Percentiles rank a stretch among this genome's conserved stretches.
These are phyloP conservation scores for Moesziomyces globuligerus DNA, from an alignment of 1,284 basidiomycete genomes.

Conservation along the genomic window DNA sequence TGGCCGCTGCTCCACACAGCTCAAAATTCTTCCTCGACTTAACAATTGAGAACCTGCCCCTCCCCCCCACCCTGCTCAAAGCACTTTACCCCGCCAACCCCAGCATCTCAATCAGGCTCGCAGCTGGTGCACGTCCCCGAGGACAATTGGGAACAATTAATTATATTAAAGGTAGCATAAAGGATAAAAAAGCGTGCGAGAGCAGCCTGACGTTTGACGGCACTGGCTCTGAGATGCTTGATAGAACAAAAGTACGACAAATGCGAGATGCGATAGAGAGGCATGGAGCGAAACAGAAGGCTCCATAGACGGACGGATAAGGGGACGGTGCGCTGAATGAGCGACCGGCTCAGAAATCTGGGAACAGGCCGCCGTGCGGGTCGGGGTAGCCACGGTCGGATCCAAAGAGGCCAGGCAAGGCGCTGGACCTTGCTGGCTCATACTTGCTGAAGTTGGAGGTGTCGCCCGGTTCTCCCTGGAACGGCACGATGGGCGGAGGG, in stretches of 20 bases:
- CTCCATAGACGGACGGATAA: too few species aligned
- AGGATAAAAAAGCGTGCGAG: neutral
- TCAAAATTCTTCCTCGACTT: neutral
- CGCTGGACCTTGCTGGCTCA: slow-evolving; percentile 25
- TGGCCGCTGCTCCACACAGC: neutral
- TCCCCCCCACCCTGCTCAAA: too few species aligned
- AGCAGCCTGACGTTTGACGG: too few species aligned
- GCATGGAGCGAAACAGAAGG: neutral
- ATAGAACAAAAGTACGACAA: slow-evolving; percentile 4
- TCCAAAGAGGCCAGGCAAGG: slow-evolving; percentile 32
- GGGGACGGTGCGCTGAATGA: neutral
- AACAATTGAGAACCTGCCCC: too few species aligned
- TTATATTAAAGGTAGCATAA: neutral
- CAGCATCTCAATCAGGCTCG: too few species aligned
- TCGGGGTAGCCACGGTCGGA: slow-evolving; percentile 12
- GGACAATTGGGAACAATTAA: too few species aligned
- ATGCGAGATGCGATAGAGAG: slow-evolving; percentile 6
- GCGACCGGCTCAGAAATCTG: slow-evolving; percentile 18
- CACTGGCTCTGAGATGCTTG: neutral
- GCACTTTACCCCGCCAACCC: too few species aligned
- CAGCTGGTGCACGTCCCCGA: too few species aligned
- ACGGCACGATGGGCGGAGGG: slow-evolving; percentile 70
- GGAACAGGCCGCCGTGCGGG: slow-evolving; percentile 28
- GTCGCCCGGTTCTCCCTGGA: slow-evolving; percentile 74
- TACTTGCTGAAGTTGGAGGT: slow-evolving; percentile 55